Percentiles rank a stretch among this genome's conserved stretches.
Conservation (phyloP, 257 asterid species). For the Fraxinus anomala region DNA sequence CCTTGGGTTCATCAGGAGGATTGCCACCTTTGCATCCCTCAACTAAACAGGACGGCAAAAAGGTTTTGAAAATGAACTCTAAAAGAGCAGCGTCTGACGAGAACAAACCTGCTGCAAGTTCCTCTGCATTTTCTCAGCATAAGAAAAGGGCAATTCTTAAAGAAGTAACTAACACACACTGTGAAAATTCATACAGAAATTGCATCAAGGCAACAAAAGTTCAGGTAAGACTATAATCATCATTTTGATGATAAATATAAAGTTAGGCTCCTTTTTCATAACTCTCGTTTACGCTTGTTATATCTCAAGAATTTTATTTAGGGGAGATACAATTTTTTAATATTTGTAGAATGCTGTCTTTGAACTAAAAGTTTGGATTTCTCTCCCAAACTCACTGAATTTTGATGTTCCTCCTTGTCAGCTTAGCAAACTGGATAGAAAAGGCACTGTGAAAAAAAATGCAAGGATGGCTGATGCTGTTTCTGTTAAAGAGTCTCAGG, state of each 20-base stretch:
- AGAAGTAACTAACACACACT: conserved; percentile 74
- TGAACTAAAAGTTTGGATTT: neutral
- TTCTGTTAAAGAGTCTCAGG: conserved; percentile 36
- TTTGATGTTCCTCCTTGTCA: conserved; percentile 25
- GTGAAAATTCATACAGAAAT: conserved; percentile 49
- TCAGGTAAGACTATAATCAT: conserved; percentile 46
- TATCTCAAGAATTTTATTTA: neutral
- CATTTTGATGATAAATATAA: conserved; percentile 1
- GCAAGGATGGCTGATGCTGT: conserved; percentile 48
- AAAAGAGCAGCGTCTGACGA: conserved; percentile 69
- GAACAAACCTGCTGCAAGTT: conserved; percentile 33
- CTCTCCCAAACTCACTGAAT: conserved; percentile 13
- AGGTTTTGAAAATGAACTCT: conserved; percentile 43
- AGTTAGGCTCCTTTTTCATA: neutral
- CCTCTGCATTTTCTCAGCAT: conserved; percentile 42
- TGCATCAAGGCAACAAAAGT: conserved; percentile 48
- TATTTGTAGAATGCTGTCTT: conserved; percentile 10
- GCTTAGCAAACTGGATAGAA: conserved; percentile 46
- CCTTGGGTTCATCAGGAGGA: conserved; percentile 54
- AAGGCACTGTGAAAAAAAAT: conserved; percentile 40
- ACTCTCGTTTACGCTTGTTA: neutral
- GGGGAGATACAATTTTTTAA: neutral
- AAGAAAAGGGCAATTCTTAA: conserved; percentile 81
- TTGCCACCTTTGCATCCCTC: conserved; percentile 76
- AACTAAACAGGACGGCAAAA: conserved; percentile 48